Percentiles rank a stretch among this genome's conserved stretches.
These are phyloP conservation scores for Carex pumila DNA, from an alignment of 176 grass and related monocot genomes.

Conservation along the genomic window DNA sequence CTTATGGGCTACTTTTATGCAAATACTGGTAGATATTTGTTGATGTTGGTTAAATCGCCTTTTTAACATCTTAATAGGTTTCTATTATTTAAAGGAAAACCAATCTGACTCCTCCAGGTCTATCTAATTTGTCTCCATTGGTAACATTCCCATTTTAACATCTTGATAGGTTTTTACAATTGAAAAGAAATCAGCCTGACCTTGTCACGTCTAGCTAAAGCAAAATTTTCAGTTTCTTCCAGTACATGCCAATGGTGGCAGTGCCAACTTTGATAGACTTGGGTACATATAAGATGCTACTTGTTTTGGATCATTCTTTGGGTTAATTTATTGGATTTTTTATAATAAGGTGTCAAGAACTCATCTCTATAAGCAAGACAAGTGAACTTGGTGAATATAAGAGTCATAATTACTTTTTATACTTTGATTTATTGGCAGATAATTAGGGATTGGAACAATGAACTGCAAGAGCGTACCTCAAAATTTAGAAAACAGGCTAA, in stretches of 20 bases:
- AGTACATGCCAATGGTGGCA: not conserved
- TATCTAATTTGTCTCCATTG: not conserved
- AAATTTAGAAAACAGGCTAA: slow-evolving; percentile 94
- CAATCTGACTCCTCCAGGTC: too few species aligned
- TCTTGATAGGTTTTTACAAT: not conserved
- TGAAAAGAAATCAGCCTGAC: not conserved
- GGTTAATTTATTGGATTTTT: not conserved
- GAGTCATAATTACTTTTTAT: not conserved
- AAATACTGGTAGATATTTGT: not conserved
- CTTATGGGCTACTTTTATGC: not conserved
- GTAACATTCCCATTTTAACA: not conserved
- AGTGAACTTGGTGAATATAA: not conserved
- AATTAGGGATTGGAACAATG: slow-evolving; percentile 95
- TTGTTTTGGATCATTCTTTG: not conserved
- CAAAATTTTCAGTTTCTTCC: not conserved
- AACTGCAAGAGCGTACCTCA: slow-evolving; percentile 86
- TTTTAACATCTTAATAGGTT: too few species aligned
- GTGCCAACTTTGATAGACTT: not conserved
- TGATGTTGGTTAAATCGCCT: too few species aligned
- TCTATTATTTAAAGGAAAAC: too few species aligned
- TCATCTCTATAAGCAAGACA: not conserved
- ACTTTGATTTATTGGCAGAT: slow-evolving; percentile 46
- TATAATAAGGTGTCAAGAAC: not conserved
- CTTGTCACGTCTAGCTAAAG: not conserved
- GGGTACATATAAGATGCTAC: not conserved